Evolutionary conservation across 2,329 filamentous ascomycete genomes (phyloP).

Genomic region (Nemania sp.): DNA sequence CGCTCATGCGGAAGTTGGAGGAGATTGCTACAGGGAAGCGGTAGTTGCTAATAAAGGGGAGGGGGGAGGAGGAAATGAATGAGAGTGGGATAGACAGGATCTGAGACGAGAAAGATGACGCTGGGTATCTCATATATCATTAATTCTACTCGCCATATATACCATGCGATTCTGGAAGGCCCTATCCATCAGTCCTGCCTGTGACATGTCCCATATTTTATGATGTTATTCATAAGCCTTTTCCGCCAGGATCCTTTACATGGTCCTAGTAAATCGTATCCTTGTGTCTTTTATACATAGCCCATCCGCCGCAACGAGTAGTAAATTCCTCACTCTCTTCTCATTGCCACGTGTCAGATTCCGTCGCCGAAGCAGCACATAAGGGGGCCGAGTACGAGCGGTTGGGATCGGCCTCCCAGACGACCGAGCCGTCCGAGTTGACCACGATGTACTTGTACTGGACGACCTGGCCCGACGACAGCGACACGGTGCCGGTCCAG

Average conservation of each 20-base stretch:
- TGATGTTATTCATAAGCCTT: not conserved
- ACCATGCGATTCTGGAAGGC: not conserved
- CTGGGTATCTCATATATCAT: not conserved
- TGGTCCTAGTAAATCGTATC: not conserved
- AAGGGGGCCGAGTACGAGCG: conserved; percentile 45
- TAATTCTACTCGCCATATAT: not conserved
- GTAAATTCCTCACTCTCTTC: not conserved
- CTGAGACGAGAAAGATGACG: not conserved
- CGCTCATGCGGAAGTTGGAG: conserved; percentile 57
- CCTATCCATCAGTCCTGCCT: not conserved
- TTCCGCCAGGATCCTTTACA: too few relatives aligned
- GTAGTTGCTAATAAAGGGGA: not conserved
- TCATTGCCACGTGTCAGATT: conserved; percentile 44
- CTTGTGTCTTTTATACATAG: not conserved
- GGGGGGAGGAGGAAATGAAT: too few relatives aligned
- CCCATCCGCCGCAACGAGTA: not conserved
- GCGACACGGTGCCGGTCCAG: conserved; percentile 61
- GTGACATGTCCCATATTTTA: not conserved
- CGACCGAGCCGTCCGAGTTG: conserved; percentile 55
- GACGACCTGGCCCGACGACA: conserved; percentile 60
- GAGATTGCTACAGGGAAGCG: conserved; percentile 15
- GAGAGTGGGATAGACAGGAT: too few relatives aligned
- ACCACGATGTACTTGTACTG: conserved; percentile 73
- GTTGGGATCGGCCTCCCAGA: conserved; percentile 68
- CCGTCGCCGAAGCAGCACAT: conserved; percentile 38